Evolutionary conservation across 108 stramenopile species (phyloP), one percentile per base, ranked within the genome.

Genomic region (Cyclotella choctawhatcheeana): DNA sequence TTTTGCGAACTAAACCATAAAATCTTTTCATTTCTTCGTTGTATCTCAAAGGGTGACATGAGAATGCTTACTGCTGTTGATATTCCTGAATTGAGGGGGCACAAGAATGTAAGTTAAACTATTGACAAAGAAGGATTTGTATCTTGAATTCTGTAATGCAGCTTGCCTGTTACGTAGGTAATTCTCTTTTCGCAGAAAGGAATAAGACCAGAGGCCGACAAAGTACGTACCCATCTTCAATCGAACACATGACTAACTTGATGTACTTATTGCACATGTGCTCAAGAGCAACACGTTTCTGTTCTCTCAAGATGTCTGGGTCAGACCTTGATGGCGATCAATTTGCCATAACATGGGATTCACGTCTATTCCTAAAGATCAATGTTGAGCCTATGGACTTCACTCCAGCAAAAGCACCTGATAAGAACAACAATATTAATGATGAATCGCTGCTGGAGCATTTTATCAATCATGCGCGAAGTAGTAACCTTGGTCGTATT

Each of bases 291-390:
- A 40, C 37, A 6, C 37, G 12, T 8, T 8, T 12, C 3, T 62
- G 68, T n/a, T 55, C 74, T 5, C 56, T 68, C 32, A 76, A 76
- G 30, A 76, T 76, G 66, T 32, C 55, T 22, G 74, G 74, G 0
- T 68, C 67, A 13, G 74, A 76, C 59, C 55, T 76, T 4, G 74
- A 76, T 21, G 74, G 74, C 8, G 74, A 76, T 59, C 60, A 76
- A 30, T 76, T 58, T 68, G 67, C 55, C 18, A 51, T 76, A 3
- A 76, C 74, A 0, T 76, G 74, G 74, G 74, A 76, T 45, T 16
- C 31, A n/a, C 63, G 66, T 5, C 59, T 76, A 21, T 76, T 76
- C 21, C 53, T 76, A 18, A 21, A 1, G n/a, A 35, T 16, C 0
- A 58, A 25, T 31, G 21, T 20, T 32, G 67, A 58, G 25, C 66